Evolutionary conservation across 768 basidiomycete genomes (phyloP).

Genomic region (Sarcomyxa edulis): DNA sequence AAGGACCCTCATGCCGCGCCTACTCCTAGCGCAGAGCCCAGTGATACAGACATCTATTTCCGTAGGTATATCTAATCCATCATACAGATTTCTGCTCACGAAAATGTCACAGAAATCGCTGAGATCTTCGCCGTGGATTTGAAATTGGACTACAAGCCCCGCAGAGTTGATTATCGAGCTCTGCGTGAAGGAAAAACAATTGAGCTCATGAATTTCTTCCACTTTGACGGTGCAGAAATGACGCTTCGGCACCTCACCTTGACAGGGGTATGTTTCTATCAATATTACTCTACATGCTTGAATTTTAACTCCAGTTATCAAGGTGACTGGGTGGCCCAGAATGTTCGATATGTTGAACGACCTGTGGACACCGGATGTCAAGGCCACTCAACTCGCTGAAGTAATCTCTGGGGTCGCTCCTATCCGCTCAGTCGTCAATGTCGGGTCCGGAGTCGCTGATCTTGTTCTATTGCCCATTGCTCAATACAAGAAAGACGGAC

Average conservation of each 20-base stretch:
- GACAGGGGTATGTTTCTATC: slow-evolving; percentile 80
- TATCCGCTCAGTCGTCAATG: slow-evolving; percentile 94
- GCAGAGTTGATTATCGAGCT: slow-evolving; percentile 91
- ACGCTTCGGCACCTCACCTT: slow-evolving; percentile 90
- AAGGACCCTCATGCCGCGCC: slow-evolving; percentile 49
- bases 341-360: slow-evolving; percentile 93
- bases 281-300: too few species aligned
- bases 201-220: slow-evolving; percentile 99
- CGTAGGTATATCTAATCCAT: slow-evolving; percentile 40
- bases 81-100: slow-evolving; percentile 1
- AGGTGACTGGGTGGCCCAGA: slow-evolving; percentile 92
- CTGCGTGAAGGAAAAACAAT: slow-evolving; percentile 87
- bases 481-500: slow-evolving; percentile 95
- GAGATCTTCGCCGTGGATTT: slow-evolving; percentile 94
- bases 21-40: slow-evolving; percentile 23
- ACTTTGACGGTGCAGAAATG: slow-evolving; percentile 99
- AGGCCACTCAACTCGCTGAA: slow-evolving; percentile 95
- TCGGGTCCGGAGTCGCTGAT: slow-evolving; percentile 95
- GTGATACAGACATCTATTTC: slow-evolving; percentile 59
- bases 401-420: slow-evolving; percentile 96
- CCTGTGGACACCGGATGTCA: slow-evolving; percentile 98
- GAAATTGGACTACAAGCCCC: slow-evolving; percentile 97
- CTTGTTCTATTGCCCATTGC: slow-evolving; percentile 93
- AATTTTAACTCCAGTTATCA: slow-evolving; percentile 7
- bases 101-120: slow-evolving; percentile 61